Base-by-base conservation (phyloP, 1,284 basidiomycete species). In the Sphagnurus paluster region DNA sequence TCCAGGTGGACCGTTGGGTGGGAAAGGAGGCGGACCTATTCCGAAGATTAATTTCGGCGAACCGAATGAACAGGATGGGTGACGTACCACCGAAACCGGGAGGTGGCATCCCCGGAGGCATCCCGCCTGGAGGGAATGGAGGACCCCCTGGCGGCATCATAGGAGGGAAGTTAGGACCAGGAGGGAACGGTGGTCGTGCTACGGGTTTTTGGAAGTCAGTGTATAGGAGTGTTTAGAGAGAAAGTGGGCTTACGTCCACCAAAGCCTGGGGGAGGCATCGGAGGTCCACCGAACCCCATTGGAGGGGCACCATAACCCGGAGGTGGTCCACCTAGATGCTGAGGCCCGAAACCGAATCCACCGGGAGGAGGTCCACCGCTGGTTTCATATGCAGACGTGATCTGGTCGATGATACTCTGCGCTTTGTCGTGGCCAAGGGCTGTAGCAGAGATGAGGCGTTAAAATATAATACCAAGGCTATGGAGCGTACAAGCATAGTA, bases 351-450 rank as follows among this genome's bases (percentile, higher is more conserved):
- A 11, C 83, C 84, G 56, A 90, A 90, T 2, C 88, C 87, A 47
- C 88, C 89, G 11, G 86, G 86, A 56, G 90, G 90, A 28, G 92
- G 90, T 5, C 90, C 90, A 44, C 84, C 82, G 46, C 87, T 83
- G 24, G 78, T 81, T 66, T 98, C 93, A 65, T 97, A 98, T 33
- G 88, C 84, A 38, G 87, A 83, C 35, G 91, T 92, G 65, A 99
- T 94, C 65, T 94, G 91, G 77, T 98, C 94, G 63, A 98, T 95
- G 65, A 97, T 93, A 58, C 74, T 91, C 68, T 98, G 95, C 10
- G 95, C 92, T 68, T 96, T 93, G 72, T 97, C 93, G 65, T 96
- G 93, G 48, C 94, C 93, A 50, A 98, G 80, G 3, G 90, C 93
- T 94, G 63, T 44, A 51, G 39, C 42, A 44, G 39, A 28, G 37